These are phyloP conservation scores for Myrica gale DNA, from an alignment of 306 rosid genomes.

Conservation along the genomic window DNA sequence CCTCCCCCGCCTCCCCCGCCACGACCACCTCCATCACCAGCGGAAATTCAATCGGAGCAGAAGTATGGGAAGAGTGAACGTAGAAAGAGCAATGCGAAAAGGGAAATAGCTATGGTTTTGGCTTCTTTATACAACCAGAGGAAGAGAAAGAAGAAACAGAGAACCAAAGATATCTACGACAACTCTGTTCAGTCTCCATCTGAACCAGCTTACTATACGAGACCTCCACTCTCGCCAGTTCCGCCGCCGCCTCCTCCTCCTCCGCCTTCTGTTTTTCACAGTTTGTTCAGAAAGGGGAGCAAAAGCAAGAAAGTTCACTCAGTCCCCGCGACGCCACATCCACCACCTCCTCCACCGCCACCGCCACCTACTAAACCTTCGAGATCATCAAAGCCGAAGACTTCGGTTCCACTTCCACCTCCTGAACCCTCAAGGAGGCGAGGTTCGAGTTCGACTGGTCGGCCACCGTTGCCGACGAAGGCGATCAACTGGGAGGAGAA, in stretches of 20 bases:
- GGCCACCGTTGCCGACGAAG: constrained; percentile 66
- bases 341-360: constrained; percentile 44
- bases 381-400: constrained; percentile 39
- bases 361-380: constrained; percentile 25
- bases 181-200: constrained; percentile 17
- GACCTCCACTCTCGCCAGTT: constrained; percentile 41
- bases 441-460: constrained; percentile 16
- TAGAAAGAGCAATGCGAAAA: constrained; percentile 44
- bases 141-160: constrained; percentile 59
- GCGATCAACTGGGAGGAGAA: constrained; percentile 26
- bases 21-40: constrained; percentile 35
- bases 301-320: constrained; percentile 68
- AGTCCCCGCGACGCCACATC: constrained; percentile 42
- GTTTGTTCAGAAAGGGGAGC: constrained; percentile 58
- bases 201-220: constrained; percentile 20
- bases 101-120: constrained; percentile 57
- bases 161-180: constrained; percentile 16
- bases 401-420: constrained; percentile 34
- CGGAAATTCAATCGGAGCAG: constrained; percentile 26
- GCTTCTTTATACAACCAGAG: constrained; percentile 60
- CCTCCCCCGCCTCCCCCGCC: constrained; percentile 4
- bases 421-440: constrained; percentile 14
- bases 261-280: constrained; percentile 60
- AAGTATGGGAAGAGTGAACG: constrained; percentile 33
- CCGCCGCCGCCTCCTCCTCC: constrained; percentile 73